These are phyloP conservation scores for Metrosideros polymorpha DNA, from an alignment of 441 rosid genomes.

Conservation along the genomic window DNA sequence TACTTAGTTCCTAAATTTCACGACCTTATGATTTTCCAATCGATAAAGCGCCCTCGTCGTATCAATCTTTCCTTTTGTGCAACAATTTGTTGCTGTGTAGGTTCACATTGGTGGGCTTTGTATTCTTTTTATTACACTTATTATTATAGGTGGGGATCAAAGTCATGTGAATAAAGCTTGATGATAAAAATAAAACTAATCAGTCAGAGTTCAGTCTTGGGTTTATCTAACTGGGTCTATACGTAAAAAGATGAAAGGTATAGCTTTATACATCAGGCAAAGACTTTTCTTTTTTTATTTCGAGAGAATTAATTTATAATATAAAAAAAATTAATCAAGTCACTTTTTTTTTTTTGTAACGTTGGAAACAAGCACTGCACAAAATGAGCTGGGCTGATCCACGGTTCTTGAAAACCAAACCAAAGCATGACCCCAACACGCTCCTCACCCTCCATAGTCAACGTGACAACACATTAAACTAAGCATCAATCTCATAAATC, in stretches of 20 bases:
- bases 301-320: neutral
- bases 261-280: neutral
- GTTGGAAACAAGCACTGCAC: neutral
- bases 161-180: neutral
- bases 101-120: neutral
- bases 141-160: neutral
- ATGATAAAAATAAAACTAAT: neutral
- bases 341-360: neutral
- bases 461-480: neutral
- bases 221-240: neutral
- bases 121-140: neutral
- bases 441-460: neutral
- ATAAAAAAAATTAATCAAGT: neutral
- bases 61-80: neutral
- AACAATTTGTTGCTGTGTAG: neutral
- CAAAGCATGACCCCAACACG: neutral
- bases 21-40: neutral
- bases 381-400: neutral
- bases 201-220: neutral
- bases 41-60: accelerated
- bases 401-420: neutral
- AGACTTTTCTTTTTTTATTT: neutral
- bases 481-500: neutral
- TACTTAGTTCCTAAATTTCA: neutral
- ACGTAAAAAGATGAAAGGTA: neutral